Percentiles rank a stretch among this genome's conserved stretches.
phyloP scores from a whole-genome alignment of 352 stramenopile genomes.

The Globisporangium sylvaticum region DNA sequence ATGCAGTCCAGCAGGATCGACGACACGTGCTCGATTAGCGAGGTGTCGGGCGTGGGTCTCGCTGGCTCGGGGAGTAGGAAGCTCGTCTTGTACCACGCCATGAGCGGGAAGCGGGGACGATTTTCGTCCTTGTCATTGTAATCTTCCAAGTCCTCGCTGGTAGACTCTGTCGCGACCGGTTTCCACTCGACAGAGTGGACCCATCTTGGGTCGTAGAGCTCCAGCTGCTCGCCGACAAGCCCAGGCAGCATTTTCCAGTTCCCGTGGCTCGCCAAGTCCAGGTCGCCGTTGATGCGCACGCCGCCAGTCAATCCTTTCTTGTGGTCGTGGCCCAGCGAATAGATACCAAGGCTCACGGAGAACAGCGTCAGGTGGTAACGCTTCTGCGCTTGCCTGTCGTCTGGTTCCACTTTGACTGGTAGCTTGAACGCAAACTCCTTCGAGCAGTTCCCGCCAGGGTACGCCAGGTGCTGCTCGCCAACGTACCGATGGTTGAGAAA shows the following conservation, averaged over 20 bases:
- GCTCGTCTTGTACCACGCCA: constrained; percentile 55
- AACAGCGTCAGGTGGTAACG: constrained; percentile 41
- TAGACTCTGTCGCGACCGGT: background rate
- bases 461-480: constrained; percentile 37
- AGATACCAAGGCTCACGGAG: constrained; percentile 58
- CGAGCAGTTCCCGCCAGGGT: constrained; percentile 49
- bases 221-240: constrained; percentile 60
- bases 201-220: constrained; percentile 50
- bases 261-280: constrained; percentile 20
- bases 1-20: constrained; percentile 58
- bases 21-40: constrained; percentile 23
- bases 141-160: background rate
- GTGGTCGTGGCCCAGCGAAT: constrained; percentile 49
- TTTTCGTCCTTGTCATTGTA: constrained; percentile 7
- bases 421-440: constrained; percentile 41
- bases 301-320: constrained; percentile 53
- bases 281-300: constrained; percentile 36
- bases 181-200: constrained; percentile 47
- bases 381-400: constrained; percentile 9
- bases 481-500: constrained; percentile 46
- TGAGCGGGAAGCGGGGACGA: constrained; percentile 16
- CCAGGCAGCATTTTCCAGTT: constrained; percentile 58
- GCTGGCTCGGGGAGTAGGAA: constrained; percentile 27
- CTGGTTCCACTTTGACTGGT: constrained; percentile 25
- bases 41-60: constrained; percentile 5